Conservation (phyloP, 1,284 basidiomycete genomes). For the Apiotrichum laibachii region DNA sequence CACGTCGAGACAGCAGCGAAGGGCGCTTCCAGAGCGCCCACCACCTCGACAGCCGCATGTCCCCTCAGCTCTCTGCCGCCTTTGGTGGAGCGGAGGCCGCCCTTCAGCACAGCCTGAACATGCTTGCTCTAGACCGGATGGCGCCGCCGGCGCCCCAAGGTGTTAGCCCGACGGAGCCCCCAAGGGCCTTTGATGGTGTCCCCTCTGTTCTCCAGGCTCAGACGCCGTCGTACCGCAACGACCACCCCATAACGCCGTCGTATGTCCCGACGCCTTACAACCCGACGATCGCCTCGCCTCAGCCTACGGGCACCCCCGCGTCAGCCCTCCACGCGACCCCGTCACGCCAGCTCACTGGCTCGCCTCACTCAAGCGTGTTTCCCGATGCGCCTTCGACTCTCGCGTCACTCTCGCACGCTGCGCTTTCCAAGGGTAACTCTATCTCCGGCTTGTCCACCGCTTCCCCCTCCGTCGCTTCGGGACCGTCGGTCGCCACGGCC, state of each 20-base stretch:
- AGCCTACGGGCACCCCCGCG: no score
- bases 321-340: no score
- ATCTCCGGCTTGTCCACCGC: background rate
- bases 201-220: background rate
- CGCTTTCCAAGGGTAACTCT: background rate
- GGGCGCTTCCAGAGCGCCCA: no score
- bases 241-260: no score
- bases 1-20: no score
- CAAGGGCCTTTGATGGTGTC: background rate
- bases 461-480: background rate
- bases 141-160: background rate
- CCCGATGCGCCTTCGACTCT: background rate
- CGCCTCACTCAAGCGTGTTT: no score
- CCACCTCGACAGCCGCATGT: background rate
- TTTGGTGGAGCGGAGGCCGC: background rate
- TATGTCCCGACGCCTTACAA: no score
- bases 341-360: no score
- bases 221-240: no score
- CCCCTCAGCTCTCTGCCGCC: background rate
- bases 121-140: background rate
- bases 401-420: background rate
- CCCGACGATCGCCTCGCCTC: no score
- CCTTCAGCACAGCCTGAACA: background rate
- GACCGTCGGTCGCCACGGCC: constrained; percentile 1
- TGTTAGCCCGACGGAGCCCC: background rate